Base-by-base conservation (phyloP, 2,329 filamentous ascomycete species). In the Colletotrichum abscissum region DNA sequence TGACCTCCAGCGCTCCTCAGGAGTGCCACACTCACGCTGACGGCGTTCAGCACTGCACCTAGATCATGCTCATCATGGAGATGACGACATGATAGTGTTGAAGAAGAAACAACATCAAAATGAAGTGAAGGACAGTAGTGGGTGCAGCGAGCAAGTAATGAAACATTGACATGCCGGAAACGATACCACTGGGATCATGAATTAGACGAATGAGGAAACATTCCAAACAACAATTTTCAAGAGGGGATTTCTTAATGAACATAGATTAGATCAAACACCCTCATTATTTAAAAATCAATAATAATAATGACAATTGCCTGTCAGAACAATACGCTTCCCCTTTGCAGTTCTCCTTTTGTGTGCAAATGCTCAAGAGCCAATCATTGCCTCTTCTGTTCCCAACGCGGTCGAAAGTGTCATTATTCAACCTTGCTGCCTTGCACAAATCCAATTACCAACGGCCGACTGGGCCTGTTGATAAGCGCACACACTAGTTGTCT, bases 1-100 rank as follows among this genome's bases (percentile, higher is more conserved):
- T 77, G 90, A 90, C 91, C 85, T 76, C 91, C 85, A 6, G 91
- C 81, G 19, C 85, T 84, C 69, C 91, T 88, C 75, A 92, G 11
- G 91, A 81, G 33, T 79, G 80, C 42, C 81, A 80, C 19, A 84
- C 82, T n/a, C 87, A 83, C 65, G 81, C 78, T 14, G 85, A n/a
- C 81, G 84, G 59, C 84, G 86, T 7, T 80, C 77, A 76, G 9
- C 76, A 78, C 73, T 78, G 76, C 69, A 54, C 62, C 19, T 76
- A 72, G 66, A 28, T 8, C 22, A 6, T 28, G 2, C 22, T 22
- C 11, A 4, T n/a, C 6, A 4, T 2, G 1, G 24, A 16, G 4
- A 12, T 7, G 22, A 12, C 12, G 22, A 26, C 26, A 2, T 7
- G 11, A 16, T 7, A 8, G 7, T 26, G 9, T 35, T 22, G 5